Evolutionary conservation across 2,329 filamentous ascomycete genomes (phyloP).

Genomic region (Penicillium sp.): DNA sequence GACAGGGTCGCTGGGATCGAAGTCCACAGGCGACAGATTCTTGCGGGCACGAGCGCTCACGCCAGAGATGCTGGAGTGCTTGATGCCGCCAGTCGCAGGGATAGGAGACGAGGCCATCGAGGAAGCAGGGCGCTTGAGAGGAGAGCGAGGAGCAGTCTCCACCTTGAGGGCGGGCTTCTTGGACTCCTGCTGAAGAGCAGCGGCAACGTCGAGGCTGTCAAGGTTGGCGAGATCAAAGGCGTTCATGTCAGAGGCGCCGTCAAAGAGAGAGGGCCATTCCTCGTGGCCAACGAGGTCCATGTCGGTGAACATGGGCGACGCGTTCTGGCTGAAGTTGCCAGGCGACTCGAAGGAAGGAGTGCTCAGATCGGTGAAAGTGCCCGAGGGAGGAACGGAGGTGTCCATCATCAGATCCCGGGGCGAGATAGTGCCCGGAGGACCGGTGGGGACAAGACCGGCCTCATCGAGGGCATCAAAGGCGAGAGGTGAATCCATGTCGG

Average conservation of each 20-base stretch:
- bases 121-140: conserved; percentile 47
- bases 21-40: conserved; percentile 74
- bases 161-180: conserved; percentile 18
- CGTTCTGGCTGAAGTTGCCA: conserved; percentile 68
- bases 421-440: conserved; percentile 68
- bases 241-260: conserved; percentile 28
- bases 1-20: conserved; percentile 72
- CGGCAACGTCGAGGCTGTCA: conserved; percentile 33
- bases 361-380: conserved; percentile 79
- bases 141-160: conserved; percentile 35
- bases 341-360: conserved; percentile 81
- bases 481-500: conserved; percentile 17
- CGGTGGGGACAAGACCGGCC: conserved; percentile 29
- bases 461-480: conserved; percentile 19
- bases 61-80: conserved; percentile 70
- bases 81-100: conserved; percentile 41
- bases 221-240: conserved; percentile 31
- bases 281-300: conserved; percentile 57
- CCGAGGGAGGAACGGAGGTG: conserved; percentile 78
- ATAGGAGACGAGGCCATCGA: conserved; percentile 19
- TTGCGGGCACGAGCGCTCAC: conserved; percentile 76
- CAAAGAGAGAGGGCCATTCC: conserved; percentile 69
- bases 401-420: conserved; percentile 77
- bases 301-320: conserved; percentile 73
- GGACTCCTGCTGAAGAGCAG: conserved; percentile 16